Base-by-base conservation (phyloP, 106 monocot genomes). In the Dioscorea zingiberensis region DNA sequence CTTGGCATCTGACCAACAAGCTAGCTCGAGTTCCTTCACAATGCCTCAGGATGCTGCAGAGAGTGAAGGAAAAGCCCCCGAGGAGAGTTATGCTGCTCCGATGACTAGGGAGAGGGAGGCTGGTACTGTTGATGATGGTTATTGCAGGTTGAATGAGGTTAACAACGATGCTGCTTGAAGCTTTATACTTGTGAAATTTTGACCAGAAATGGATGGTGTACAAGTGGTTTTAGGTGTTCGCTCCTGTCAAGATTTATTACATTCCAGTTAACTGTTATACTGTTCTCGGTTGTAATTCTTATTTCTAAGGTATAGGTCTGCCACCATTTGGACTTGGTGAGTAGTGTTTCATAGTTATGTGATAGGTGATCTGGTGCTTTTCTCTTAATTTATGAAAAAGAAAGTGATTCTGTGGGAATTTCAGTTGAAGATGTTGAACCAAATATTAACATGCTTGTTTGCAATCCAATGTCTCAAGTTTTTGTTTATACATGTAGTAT, bases 1-100 rank as follows among this genome's bases (percentile, higher is more conserved):
- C 53, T 65, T 89, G 70, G 62, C 63, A 2, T 55, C 74, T 18
- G 90, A 90, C 47, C 74, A 78, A 53, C 68, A 69, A 54, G 74
- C 73, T 14, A 85, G 78, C 64, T 74, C 83, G 2, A 76, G 77
- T 67, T 75, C 82, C 4, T 55, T 57, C 26, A 71, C 74, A 7
- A 44, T 63, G 25, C 62, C 76, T 5, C 77, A 69, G n/a, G 62
- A 63, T 25, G 54, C 74, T 7, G 68, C 28, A 45, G 81, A 73
- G 44, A 75, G 59, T 13, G 76, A 73, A 51, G 77, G 63, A 13
- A 66, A 57, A 51, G 65, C 70, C 45, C 59, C 71, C 21, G 76
- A 81, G 25, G 76, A 73, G 9, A 62, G 67, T 54, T 51, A 23
- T 13, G 18, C 32, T 15, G 62, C 62, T 56, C 60, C 78, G 11